Evolutionary conservation across 1,139 yeast species (phyloP), one percentile per base, ranked within the genome.

Genomic region (Lodderomyces theae): DNA sequence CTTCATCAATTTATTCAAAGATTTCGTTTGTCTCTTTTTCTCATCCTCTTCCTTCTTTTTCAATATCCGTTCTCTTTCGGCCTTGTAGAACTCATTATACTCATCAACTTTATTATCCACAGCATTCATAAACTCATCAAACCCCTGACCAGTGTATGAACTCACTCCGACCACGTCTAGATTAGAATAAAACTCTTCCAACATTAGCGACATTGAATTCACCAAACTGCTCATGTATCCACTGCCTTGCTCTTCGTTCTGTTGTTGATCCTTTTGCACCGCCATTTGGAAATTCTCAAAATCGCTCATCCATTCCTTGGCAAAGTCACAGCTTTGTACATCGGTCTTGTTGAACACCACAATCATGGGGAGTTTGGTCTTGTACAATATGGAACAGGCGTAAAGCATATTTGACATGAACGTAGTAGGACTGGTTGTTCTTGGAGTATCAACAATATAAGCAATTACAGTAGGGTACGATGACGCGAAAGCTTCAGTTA

Each of bases 361-460:
- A 54, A 94, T 85, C 96, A 94, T 89, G 23, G 99, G 99, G 42
- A 94, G 73, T 60, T 92, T 90, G 21, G 97, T 92, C 65, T 94
- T 94, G 70, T 94, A 94, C 42, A 94, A 73, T 40, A 94, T 92
- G 2, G 97, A 90, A 64, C 98, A 92, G 0, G 99, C 98, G 56
- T 94, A 94, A 35, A 94, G 75, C 99, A 94, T 94, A 62, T 92
- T 92, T 38, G 97, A 89, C 80, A 94, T 94, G 61, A 92, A 94
- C 1, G 99, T 94, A 0, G 97, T 86, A 32, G 98, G 98, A 2
- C 94, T 83, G 1, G 95, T 70, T 45, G 90, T 86, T 60, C 98
- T 76, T 37, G 98, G 98, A 0, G 98, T 92, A 58, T 94, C 99
- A 18, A 94, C 95, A 45, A 94, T 82, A 60, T 94, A 94, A 0